Conservation (phyloP, 192 early-diverging fungal species). For the Backusella circina region DNA sequence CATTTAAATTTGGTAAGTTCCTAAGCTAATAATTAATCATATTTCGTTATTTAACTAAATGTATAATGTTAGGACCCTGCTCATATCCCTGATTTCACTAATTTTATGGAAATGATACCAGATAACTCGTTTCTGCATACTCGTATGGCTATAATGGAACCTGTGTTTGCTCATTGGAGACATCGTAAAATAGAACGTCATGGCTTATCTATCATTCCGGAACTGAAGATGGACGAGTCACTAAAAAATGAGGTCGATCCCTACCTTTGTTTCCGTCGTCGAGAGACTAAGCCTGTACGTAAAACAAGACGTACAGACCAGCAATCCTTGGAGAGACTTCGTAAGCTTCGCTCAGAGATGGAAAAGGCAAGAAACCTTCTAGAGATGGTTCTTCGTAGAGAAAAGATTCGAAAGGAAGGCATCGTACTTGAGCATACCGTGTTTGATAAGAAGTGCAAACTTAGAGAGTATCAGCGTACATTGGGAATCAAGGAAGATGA, state of each 20-base stretch:
- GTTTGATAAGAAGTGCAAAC: conserved; percentile 29
- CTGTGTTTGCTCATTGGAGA: conserved; percentile 29
- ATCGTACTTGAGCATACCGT: conserved; percentile 55
- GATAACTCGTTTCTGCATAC: neutral
- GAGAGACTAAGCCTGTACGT: conserved; percentile 72
- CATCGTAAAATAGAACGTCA: conserved; percentile 13
- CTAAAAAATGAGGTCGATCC: conserved; percentile 63
- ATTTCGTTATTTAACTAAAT: neutral
- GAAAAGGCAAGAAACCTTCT: conserved; percentile 58
- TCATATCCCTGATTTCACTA: conserved; percentile 25
- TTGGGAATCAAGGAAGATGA: conserved; percentile 34
- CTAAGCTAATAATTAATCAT: neutral
- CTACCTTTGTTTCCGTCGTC: conserved; percentile 85
- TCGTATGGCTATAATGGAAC: neutral
- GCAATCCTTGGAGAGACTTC: conserved; percentile 69
- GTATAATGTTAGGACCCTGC: conserved; percentile 23
- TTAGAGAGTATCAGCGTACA: conserved; percentile 25
- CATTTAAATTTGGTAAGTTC: conserved; percentile 28
- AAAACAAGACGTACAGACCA: conserved; percentile 74
- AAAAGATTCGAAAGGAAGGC: conserved; percentile 58
- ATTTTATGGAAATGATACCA: conserved; percentile 11
- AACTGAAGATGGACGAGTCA: conserved; percentile 54
- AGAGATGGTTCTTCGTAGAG: conserved; percentile 69
- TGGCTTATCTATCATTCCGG: conserved; percentile 21
- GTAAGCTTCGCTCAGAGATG: conserved; percentile 66